Evolutionary conservation across 2,329 filamentous ascomycete species (phyloP).

Genomic region (Fusarium graminum): DNA sequence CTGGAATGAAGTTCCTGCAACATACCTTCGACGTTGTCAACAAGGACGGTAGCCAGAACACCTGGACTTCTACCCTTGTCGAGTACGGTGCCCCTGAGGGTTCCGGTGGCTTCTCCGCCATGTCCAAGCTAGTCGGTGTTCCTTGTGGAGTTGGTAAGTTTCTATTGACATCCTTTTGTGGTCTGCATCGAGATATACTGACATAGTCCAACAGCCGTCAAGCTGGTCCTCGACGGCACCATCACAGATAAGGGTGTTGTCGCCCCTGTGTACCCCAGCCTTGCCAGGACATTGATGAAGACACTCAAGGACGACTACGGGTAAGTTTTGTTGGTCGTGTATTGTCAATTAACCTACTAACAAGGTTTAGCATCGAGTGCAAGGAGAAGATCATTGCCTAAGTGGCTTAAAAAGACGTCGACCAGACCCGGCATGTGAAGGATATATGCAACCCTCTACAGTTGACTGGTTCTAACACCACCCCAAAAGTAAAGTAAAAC

Average conservation of each 20-base stretch:
- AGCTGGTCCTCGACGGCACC: slow-evolving; percentile 81
- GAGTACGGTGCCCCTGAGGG: slow-evolving; percentile 86
- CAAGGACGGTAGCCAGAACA: slow-evolving; percentile 79
- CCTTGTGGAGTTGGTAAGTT: slow-evolving; percentile 61
- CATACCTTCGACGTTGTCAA: slow-evolving; percentile 70
- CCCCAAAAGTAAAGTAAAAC: slow-evolving; percentile 27
- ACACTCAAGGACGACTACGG: slow-evolving; percentile 83
- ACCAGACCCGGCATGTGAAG: not conserved
- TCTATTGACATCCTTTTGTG: not conserved
- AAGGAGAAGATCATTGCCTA: slow-evolving; percentile 38
- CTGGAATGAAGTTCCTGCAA: slow-evolving; percentile 58
- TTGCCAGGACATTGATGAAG: slow-evolving; percentile 80
- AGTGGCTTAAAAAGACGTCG: not conserved
- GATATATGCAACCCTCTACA: not conserved
- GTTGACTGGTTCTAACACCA: not conserved
- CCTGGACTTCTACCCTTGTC: slow-evolving; percentile 81
- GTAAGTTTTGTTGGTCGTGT: not conserved
- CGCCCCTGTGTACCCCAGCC: slow-evolving; percentile 79
- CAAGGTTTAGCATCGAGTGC: slow-evolving; percentile 23
- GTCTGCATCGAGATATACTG: not conserved
- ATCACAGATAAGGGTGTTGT: slow-evolving; percentile 80
- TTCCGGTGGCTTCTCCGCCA: slow-evolving; percentile 81
- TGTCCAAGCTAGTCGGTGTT: slow-evolving; percentile 86
- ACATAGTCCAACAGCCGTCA: slow-evolving; percentile 62
- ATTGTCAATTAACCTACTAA: not conserved